phyloP scores from a whole-genome alignment of 768 basidiomycete genomes.

The Suillus weaverae region DNA sequence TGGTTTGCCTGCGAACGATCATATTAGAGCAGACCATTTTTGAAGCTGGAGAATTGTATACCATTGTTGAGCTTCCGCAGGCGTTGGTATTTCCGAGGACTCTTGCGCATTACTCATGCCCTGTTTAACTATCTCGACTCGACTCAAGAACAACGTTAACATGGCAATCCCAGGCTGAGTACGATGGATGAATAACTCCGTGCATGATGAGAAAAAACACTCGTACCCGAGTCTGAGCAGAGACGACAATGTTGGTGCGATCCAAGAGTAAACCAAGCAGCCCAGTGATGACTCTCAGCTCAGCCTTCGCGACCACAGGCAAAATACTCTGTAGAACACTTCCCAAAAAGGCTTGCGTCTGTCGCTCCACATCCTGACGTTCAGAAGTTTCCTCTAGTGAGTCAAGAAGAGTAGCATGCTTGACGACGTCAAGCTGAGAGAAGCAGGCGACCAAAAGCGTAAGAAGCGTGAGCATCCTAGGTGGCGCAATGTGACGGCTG shows the following conservation, averaged over 20 bases:
- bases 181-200: constrained; percentile 6
- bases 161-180: constrained; percentile 86
- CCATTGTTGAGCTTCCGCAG: constrained; percentile 82
- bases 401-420: constrained; percentile 72
- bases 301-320: constrained; percentile 75
- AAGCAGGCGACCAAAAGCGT: constrained; percentile 95
- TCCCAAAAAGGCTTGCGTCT: constrained; percentile 86
- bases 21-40: not conserved
- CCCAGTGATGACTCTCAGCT: constrained; percentile 81
- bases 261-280: constrained; percentile 82
- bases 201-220: not conserved
- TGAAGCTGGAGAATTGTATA: constrained; percentile 35
- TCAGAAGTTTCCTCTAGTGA: constrained; percentile 59
- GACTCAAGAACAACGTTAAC: constrained; percentile 86
- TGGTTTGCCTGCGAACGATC: constrained; percentile 61
- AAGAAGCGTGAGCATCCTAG: constrained; percentile 82
- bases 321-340: constrained; percentile 87
- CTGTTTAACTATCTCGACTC: constrained; percentile 91
- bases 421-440: constrained; percentile 89
- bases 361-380: constrained; percentile 73
- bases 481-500: constrained; percentile 75
- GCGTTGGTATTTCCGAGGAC: constrained; percentile 52
- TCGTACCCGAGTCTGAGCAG: constrained; percentile 81
- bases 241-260: constrained; percentile 67
- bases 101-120: constrained; percentile 54